These are phyloP conservation scores for Tephrocybe sp. DNA, from an alignment of 768 basidiomycete species.

Conservation along the genomic window DNA sequence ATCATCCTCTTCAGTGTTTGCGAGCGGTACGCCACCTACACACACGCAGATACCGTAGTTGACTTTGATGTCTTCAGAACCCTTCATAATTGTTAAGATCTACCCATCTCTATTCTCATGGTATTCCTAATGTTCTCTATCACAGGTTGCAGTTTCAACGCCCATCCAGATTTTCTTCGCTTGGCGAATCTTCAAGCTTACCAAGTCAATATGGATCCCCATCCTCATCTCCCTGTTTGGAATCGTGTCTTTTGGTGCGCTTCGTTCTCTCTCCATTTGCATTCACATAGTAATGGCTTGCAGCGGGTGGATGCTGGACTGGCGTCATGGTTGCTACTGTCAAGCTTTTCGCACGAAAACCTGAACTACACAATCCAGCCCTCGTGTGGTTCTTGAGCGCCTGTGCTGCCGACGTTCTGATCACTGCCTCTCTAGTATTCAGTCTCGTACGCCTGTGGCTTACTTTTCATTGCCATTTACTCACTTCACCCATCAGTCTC, in stretches of 20 bases:
- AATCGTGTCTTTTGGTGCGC: slow-evolving; percentile 31
- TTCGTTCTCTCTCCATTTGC: neutral
- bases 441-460: slow-evolving; percentile 32
- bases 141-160: slow-evolving; percentile 39
- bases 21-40: slow-evolving; percentile 23
- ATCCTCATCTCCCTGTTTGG: slow-evolving; percentile 26
- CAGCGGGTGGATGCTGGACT: slow-evolving; percentile 36
- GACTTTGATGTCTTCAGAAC: slow-evolving; percentile 21
- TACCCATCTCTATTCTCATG: too few species aligned
- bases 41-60: neutral
- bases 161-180: slow-evolving; percentile 42
- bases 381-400: slow-evolving; percentile 46
- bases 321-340: slow-evolving; percentile 24
- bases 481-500: slow-evolving; percentile 25
- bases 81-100: slow-evolving; percentile 32
- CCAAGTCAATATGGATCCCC: slow-evolving; percentile 25
- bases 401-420: slow-evolving; percentile 45
- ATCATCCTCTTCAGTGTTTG: slow-evolving; percentile 22
- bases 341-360: slow-evolving; percentile 27
- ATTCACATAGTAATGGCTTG: neutral
- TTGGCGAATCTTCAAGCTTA: slow-evolving; percentile 37
- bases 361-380: slow-evolving; percentile 29
- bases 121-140: too few species aligned
- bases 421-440: slow-evolving; percentile 40
- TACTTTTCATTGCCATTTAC: neutral